phyloP scores from a whole-genome alignment of 2,329 filamentous ascomycete genomes.

The Penicillium polonicum region DNA sequence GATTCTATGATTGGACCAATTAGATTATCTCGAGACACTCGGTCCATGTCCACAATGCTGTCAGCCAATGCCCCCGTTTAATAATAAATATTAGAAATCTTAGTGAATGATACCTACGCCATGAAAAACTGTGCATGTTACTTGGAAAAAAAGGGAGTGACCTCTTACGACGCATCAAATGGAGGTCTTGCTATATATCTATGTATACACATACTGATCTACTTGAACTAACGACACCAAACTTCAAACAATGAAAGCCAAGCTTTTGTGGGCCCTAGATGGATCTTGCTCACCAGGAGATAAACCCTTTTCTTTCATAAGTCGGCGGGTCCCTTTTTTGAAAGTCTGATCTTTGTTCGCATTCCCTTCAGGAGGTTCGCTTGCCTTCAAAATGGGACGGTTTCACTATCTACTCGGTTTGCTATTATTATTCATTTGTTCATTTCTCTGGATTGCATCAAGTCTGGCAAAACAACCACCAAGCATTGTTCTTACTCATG shows the following conservation, averaged over 20 bases:
- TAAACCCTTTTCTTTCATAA: not conserved
- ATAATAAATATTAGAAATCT: not conserved
- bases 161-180: not conserved
- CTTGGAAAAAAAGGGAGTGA: not conserved
- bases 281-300: not conserved
- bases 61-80: not conserved
- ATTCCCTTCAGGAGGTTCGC: not conserved
- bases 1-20: not conserved
- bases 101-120: not conserved
- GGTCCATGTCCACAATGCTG: not conserved
- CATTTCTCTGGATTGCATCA: slow-evolving; percentile 9
- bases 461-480: not conserved
- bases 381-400: slow-evolving; percentile 3
- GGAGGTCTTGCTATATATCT: not conserved
- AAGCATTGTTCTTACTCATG: not conserved
- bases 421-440: slow-evolving; percentile 4
- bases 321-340: not conserved
- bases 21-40: not conserved
- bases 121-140: no score
- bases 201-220: not conserved
- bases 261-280: slow-evolving; percentile 1
- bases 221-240: not conserved
- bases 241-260: not conserved
- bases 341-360: not conserved
- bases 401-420: slow-evolving; percentile 12